Evolutionary conservation across 768 basidiomycete genomes (phyloP), one percentile per base, ranked within the genome.

Genomic region (Pleurotus tuber-regium): DNA sequence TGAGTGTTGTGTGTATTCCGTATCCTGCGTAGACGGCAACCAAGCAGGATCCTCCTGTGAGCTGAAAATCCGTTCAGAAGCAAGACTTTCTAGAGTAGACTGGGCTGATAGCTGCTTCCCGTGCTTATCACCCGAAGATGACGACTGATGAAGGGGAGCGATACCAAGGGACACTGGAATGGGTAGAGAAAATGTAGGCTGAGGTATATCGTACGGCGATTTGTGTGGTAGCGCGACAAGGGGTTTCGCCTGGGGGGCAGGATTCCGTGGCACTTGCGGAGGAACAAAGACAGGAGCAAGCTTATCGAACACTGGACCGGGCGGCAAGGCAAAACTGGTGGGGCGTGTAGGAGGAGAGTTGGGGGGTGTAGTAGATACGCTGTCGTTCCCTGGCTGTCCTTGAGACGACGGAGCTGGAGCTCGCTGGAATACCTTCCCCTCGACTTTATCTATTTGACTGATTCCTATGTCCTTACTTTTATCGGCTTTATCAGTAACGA

Each of bases 11-110:
- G 55, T 59, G 50, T 74, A 75, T 31, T 78, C 77, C 0, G 79
- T 82, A 19, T 85, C 84, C 62, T 89, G 86, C 2, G 79, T 80
- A 3, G 71, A 71, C 0, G 80, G 72, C 60, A 77, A 70, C 85
- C 87, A 87, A 5, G 77, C 66, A 10, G 78, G 70, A 14, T 59
- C 63, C 21, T 75, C 69, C 14, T 67, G 69, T 50, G 70, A 70
- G 54, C 80, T 80, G 58, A 85, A 81, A 31, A 83, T 55, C 5
- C 57, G 56, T 35, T 82, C 80, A 0, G 82, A 81, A 41, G 69
- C 67, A 30, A 77, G 53, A 59, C 76, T 80, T 25, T 83, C 77
- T 41, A 79, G 63, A 9, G 80, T 80, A 12, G 79, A 76, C n/a
- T 83, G 82, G 3, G 70, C 72, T 19, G 79, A 76, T 10, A 75